Percentiles rank a stretch among this genome's conserved stretches.
These are phyloP conservation scores for Clonostachys byssicola DNA, from an alignment of 2,329 filamentous ascomycete genomes.

Conservation along the genomic window DNA sequence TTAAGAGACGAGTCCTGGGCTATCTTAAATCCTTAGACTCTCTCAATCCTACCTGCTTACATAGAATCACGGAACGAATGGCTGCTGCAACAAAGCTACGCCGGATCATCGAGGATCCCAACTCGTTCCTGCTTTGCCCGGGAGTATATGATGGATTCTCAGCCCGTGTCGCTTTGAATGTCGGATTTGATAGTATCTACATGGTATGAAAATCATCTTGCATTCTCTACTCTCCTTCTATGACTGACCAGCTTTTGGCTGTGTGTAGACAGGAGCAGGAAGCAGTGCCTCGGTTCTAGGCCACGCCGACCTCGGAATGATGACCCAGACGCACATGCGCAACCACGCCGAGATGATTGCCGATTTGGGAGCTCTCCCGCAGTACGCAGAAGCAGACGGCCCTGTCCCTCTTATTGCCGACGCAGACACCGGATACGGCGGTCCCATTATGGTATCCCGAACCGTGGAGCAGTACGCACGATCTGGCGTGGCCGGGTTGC, in stretches of 20 bases:
- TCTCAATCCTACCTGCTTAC: too few species aligned
- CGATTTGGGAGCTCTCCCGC: slow-evolving; percentile 25
- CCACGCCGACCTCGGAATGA: slow-evolving; percentile 58
- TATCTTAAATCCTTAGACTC: too few species aligned
- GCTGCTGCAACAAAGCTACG: slow-evolving; percentile 24
- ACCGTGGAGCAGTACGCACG: slow-evolving; percentile 48
- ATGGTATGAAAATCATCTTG: slow-evolving; percentile 44
- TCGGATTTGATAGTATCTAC: slow-evolving; percentile 63
- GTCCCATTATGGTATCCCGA: slow-evolving; percentile 45
- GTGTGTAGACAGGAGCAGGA: slow-evolving; percentile 53
- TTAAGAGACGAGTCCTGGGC: too few species aligned
- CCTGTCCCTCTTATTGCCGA: slow-evolving; percentile 56
- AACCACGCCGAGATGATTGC: slow-evolving; percentile 63
- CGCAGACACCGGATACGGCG: slow-evolving; percentile 55
- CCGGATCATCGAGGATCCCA: slow-evolving; percentile 23
- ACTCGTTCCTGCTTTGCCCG: slow-evolving; percentile 50
- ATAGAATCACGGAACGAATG: too few species aligned
- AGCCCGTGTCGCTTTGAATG: slow-evolving; percentile 55
- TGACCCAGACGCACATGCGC: slow-evolving; percentile 59
- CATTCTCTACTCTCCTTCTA: too few species aligned
- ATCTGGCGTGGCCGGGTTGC: slow-evolving; percentile 52
- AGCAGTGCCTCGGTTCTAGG: slow-evolving; percentile 58
- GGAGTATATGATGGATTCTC: slow-evolving; percentile 68
- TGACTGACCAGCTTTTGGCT: neutral
- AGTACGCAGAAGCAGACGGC: slow-evolving; percentile 24